phyloP scores from a whole-genome alignment of 768 basidiomycete genomes.

The Sarcomyxa edulis region DNA sequence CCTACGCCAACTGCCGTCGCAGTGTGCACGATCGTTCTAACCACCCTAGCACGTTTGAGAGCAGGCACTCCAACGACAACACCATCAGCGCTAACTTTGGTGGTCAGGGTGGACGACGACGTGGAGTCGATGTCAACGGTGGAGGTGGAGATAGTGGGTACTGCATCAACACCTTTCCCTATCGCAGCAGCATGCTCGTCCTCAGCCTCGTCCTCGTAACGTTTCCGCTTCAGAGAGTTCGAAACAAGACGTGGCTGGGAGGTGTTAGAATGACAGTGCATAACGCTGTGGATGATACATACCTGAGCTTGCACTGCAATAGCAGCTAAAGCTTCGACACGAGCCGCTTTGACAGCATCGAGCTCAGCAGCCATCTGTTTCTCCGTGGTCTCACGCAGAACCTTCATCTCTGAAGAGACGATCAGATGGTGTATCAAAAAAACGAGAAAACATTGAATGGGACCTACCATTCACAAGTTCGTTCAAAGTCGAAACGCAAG shows the following conservation, averaged over 20 bases:
- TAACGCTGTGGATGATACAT: conserved; percentile 13
- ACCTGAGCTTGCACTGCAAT: conserved; percentile 32
- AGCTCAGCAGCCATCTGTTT: conserved; percentile 42
- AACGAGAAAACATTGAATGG: background rate
- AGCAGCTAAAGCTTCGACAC: conserved; percentile 29
- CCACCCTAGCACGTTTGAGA: conserved; percentile 42
- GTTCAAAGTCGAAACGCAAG: conserved; percentile 28
- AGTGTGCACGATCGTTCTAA: conserved; percentile 44
- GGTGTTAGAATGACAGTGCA: conserved; percentile 12
- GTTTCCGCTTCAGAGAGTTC: conserved; percentile 66
- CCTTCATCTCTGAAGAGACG: conserved; percentile 36
- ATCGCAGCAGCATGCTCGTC: conserved; percentile 23
- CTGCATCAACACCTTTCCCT: background rate
- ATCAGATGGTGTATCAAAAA: background rate
- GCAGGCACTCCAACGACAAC: conserved; percentile 20
- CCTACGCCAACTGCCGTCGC: conserved; percentile 61
- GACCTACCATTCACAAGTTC: conserved; percentile 37
- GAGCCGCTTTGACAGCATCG: conserved; percentile 34
- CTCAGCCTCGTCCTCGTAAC: conserved; percentile 35
- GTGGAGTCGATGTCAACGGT: conserved; percentile 10
- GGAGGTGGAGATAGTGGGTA: conserved; percentile 7
- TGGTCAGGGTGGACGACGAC: conserved; percentile 3
- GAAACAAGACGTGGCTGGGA: conserved; percentile 23
- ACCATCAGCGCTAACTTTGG: conserved; percentile 5
- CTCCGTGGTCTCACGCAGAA: conserved; percentile 34